Percentiles rank a stretch among this genome's conserved stretches.
Evolutionary conservation across 768 basidiomycete species (phyloP).

Genomic region (Melanogaster broomeanus): DNA sequence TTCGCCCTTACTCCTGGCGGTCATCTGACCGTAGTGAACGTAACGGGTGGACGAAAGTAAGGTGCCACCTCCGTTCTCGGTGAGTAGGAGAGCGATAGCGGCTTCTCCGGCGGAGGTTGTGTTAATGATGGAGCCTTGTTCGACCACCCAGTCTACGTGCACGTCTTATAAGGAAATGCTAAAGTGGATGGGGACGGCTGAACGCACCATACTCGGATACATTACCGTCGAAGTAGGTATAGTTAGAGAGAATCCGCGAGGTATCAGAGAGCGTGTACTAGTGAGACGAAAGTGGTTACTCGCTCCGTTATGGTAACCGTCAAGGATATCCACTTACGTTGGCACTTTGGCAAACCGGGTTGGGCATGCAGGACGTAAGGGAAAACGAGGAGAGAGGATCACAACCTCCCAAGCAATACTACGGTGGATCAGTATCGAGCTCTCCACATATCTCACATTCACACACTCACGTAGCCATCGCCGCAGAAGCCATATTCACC

Average conservation of each 20-base stretch:
- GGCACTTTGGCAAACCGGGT: conserved; percentile 67
- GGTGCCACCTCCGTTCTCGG: conserved; percentile 72
- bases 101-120: conserved; percentile 57
- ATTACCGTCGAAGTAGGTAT: conserved; percentile 73
- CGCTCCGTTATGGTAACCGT: not conserved
- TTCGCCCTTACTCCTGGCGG: conserved; percentile 49
- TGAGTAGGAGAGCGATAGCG: conserved; percentile 68
- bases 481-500: conserved; percentile 61
- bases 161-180: not conserved
- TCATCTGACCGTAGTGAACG: conserved; percentile 79
- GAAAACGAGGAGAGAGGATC: conserved; percentile 71
- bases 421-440: conserved; percentile 8
- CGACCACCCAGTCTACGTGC: conserved; percentile 64
- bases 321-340: conserved; percentile 42
- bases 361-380: conserved; percentile 66
- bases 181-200: not conserved
- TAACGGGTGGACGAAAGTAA: conserved; percentile 79
- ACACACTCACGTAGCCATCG: conserved; percentile 35
- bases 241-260: conserved; percentile 66
- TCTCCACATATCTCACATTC: not conserved
- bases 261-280: conserved; percentile 67
- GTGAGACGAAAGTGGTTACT: not conserved
- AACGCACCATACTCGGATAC: conserved; percentile 60
- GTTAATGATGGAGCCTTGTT: conserved; percentile 67
- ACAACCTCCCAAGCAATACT: conserved; percentile 89